Evolutionary conservation across 2,329 filamentous ascomycete species (phyloP).

Genomic region (Verticillium nubilum): DNA sequence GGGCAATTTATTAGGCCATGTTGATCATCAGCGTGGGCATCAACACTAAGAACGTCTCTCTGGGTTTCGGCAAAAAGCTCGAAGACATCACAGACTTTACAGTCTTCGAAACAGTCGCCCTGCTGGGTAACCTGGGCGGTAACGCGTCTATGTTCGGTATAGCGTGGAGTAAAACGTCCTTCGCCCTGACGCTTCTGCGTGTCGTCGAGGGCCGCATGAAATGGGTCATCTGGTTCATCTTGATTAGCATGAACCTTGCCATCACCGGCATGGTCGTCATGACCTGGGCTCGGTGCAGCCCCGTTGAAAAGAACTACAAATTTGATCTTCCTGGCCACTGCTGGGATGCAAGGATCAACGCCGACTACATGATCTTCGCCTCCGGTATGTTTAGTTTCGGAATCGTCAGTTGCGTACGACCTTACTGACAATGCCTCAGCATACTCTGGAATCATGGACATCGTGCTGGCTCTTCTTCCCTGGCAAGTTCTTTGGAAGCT

Average conservation of each 20-base stretch:
- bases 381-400: slow-evolving; percentile 4
- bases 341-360: slow-evolving; percentile 18
- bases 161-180: slow-evolving; percentile 21
- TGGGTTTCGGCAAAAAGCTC: slow-evolving; percentile 12
- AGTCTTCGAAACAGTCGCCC: slow-evolving; percentile 6
- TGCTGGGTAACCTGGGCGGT: slow-evolving; percentile 11
- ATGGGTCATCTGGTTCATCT: slow-evolving; percentile 19
- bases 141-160: slow-evolving; percentile 15
- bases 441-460: slow-evolving; percentile 31
- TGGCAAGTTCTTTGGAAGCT: slow-evolving; percentile 34
- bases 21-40: slow-evolving; percentile 4
- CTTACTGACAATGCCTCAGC: background rate
- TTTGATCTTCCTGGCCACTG: slow-evolving; percentile 14
- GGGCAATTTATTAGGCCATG: background rate
- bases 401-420: background rate
- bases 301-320: slow-evolving; percentile 17
- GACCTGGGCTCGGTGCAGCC: slow-evolving; percentile 5
- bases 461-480: slow-evolving; percentile 31
- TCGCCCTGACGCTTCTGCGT: slow-evolving; percentile 22
- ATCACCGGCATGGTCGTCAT: background rate
- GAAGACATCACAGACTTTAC: slow-evolving; percentile 7
- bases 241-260: slow-evolving; percentile 16
- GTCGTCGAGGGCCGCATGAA: slow-evolving; percentile 16
- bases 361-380: slow-evolving; percentile 23
- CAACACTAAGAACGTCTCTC: slow-evolving; percentile 7